These are phyloP conservation scores for Mortierella sp. DNA, from an alignment of 371 early-diverging fungal genomes.

Conservation along the genomic window DNA sequence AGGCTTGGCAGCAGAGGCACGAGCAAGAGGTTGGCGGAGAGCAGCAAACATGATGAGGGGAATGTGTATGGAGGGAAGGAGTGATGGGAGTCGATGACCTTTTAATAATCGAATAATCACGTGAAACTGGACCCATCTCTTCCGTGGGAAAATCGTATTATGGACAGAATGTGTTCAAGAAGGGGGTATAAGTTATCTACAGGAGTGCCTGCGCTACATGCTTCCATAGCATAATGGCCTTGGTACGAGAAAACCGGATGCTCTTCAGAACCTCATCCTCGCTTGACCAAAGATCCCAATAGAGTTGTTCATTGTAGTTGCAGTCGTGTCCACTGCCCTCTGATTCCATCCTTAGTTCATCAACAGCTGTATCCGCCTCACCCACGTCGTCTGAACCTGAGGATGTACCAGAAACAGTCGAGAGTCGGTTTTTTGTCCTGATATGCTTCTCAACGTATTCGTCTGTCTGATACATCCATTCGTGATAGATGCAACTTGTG, in stretches of 20 bases:
- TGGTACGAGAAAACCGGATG: slow-evolving; percentile 17
- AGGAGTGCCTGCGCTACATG: slow-evolving; percentile 31
- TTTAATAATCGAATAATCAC: no score
- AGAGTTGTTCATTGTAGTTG: slow-evolving; percentile 31
- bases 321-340: slow-evolving; percentile 1
- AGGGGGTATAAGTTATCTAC: slow-evolving; percentile 4
- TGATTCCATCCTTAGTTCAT: not conserved
- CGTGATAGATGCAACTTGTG: slow-evolving; percentile 14
- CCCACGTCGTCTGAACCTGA: no score
- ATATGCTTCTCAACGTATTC: no score
- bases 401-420: no score
- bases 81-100: not conserved
- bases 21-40: slow-evolving; percentile 55
- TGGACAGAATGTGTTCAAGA: no score
- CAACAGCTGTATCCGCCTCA: not conserved
- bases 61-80: slow-evolving; percentile 11
- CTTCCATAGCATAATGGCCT: slow-evolving; percentile 27
- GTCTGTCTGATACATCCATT: slow-evolving; percentile 45
- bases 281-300: slow-evolving; percentile 45
- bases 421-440: no score
- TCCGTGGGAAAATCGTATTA: no score
- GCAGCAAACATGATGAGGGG: slow-evolving; percentile 51
- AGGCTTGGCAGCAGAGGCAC: slow-evolving; percentile 44
- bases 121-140: no score
- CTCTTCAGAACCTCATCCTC: slow-evolving; percentile 22